Evolutionary conservation across 2,329 filamentous ascomycete species (phyloP), one percentile per base, ranked within the genome.

Genomic region (Colletotrichum tropicicola): DNA sequence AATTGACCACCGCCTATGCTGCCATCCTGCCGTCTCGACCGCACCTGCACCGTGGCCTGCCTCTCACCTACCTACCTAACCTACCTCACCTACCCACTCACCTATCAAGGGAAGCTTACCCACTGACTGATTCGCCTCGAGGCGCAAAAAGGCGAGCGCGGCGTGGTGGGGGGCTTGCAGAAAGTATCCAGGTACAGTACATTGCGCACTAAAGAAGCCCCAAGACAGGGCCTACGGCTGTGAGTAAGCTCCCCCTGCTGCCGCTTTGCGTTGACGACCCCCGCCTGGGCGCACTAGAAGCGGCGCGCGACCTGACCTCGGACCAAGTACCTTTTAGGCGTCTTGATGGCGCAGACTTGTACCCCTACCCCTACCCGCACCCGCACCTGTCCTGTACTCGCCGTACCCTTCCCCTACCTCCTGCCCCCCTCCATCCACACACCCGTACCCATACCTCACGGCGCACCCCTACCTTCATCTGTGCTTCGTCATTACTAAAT

Each of bases 401-500:
- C 15, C 12, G 37, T 45, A 45, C 45, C 35, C n/a, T 30, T 48
- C 48, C n/a, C 15, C n/a, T 44, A 60, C 48, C 27, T 39, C 37
- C 39, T 56, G 21, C 27, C 41, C 28, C 12, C 48, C 41, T n/a
- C 47, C 45, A 47, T 59, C 37, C 45, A 63, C 45, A 63, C 59
- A 35, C 44, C 59, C 35, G 57, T 56, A 64, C 41, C 63, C 59
- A 53, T 64, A 51, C 48, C 44, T 55, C 59, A 32, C 60, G 37
- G 45, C 55, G 35, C 60, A 59, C 55, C 65, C 65, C 66, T 66
- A 65, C 57, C 58, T 65, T 47, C 62, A 62, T 56, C 62, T 62
- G 62, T 65, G 57, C 64, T 56, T 62, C 63, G 63, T 68, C 66
- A 66, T 68, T 68, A 68, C 66, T 68, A 68, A 68, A 60, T 67